These are phyloP conservation scores for Dryadomyces quercus-mongolicae DNA, from an alignment of 2,329 filamentous ascomycete genomes.

Conservation along the genomic window DNA sequence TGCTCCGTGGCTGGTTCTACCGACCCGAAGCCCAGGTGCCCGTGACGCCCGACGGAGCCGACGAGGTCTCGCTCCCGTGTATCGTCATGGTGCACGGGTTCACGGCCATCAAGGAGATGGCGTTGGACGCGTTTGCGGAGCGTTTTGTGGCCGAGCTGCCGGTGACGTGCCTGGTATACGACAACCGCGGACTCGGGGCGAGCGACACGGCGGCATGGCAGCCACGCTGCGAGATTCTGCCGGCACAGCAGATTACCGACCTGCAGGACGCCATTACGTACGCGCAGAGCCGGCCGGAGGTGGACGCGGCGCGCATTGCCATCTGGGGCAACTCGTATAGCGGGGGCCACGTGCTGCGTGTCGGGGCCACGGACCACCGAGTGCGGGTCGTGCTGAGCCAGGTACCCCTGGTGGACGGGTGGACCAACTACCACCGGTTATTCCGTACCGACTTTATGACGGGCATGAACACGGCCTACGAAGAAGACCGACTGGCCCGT, in stretches of 20 bases:
- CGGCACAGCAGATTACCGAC: constrained; percentile 19
- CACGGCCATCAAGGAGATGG: constrained; percentile 6
- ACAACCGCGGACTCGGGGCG: constrained; percentile 21
- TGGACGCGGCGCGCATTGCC: background rate
- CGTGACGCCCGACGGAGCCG: too few relatives aligned
- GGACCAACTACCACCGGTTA: constrained; percentile 20
- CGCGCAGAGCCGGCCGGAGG: constrained; percentile 8
- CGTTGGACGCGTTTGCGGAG: constrained; percentile 15
- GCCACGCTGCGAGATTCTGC: constrained; percentile 20
- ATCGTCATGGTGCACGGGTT: constrained; percentile 4
- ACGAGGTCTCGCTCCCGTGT: background rate
- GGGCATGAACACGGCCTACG: background rate
- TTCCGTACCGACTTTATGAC: constrained; percentile 19
- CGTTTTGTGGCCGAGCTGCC: constrained; percentile 12
- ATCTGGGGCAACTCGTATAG: constrained; percentile 25
- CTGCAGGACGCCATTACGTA: constrained; percentile 25
- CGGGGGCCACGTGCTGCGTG: constrained; percentile 25
- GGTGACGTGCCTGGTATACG: constrained; percentile 21
- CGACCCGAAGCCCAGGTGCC: constrained; percentile 1
- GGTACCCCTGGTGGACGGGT: constrained; percentile 22
- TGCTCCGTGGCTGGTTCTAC: constrained; percentile 19
- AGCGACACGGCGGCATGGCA: constrained; percentile 17
- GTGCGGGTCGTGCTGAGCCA: constrained; percentile 27
- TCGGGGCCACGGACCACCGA: constrained; percentile 24
- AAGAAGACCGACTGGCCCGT: background rate